A percentile compares a stretch with the other conserved stretches of the same genome.
These are phyloP conservation scores for Remersonia thermophila DNA, from an alignment of 2,329 filamentous ascomycete genomes.

Conservation along the genomic window DNA sequence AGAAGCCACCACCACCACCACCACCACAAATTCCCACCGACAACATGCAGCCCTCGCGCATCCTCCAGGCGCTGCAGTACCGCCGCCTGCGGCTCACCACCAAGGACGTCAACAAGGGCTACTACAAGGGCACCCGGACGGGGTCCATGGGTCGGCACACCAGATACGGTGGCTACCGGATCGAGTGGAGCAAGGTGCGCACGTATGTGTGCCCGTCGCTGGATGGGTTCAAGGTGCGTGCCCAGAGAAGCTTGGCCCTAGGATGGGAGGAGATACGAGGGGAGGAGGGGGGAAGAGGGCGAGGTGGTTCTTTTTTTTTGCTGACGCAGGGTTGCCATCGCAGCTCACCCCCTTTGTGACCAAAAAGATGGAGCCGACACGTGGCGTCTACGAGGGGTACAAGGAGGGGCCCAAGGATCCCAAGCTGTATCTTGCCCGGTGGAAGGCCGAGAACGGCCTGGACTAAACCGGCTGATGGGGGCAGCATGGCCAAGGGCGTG, in stretches of 20 bases:
- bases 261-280: neutral
- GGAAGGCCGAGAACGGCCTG: slow-evolving; percentile 56
- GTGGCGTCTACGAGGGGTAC: slow-evolving; percentile 39
- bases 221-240: slow-evolving; percentile 57
- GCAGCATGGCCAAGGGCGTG: no score
- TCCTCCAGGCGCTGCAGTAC: slow-evolving; percentile 50
- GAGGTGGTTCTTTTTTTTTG: neutral
- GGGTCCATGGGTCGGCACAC: slow-evolving; percentile 80
- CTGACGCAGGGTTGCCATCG: slow-evolving; percentile 10
- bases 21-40: no score
- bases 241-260: neutral
- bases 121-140: slow-evolving; percentile 90
- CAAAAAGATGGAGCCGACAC: slow-evolving; percentile 38
- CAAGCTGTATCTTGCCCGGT: slow-evolving; percentile 49
- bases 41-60: slow-evolving; percentile 55
- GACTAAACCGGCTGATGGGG: slow-evolving; percentile 33
- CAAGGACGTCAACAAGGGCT: slow-evolving; percentile 85
- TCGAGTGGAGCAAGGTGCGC: slow-evolving; percentile 80
- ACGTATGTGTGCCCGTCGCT: slow-evolving; percentile 75
- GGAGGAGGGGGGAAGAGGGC: neutral
- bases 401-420: slow-evolving; percentile 45
- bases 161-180: slow-evolving; percentile 68
- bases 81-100: slow-evolving; percentile 74
- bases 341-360: slow-evolving; percentile 74
- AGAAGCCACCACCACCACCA: no score